Evolutionary conservation across 2,329 filamentous ascomycete species (phyloP), one percentile per base, ranked within the genome.

Genomic region (Aspergillus fijiensis): DNA sequence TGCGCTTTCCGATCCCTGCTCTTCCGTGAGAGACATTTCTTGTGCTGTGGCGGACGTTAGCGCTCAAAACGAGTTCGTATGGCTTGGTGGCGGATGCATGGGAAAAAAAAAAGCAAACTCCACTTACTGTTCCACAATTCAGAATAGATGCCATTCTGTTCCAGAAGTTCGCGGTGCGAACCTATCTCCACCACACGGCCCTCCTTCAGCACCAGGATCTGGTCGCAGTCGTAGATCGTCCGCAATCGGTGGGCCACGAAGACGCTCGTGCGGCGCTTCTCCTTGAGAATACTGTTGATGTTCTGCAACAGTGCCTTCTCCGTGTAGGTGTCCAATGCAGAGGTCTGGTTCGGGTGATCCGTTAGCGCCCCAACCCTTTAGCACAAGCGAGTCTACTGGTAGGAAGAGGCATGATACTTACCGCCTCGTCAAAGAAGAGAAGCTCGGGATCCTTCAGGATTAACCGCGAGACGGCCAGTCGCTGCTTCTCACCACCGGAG

Each of bases 221-320:
- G 80, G 76, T 98, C 90, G 45, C 91, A 91, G 70, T 98, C 95
- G 70, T 91, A 96, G 65, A 99, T 97, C 0, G 95, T 98, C 55
- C 94, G 86, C 61, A 99, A 79, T 19, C 95, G 85, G 76, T 98
- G 95, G 6, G 95, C 95, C 5, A 99, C 90, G 72, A 98, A 98
- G 1, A 99, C 91, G 67, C 92, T 97, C 0, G 95, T 98, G 59
- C 93, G 85, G 3, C 82, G 82, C 79, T 96, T 96, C 70, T 96
- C 93, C 67, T 89, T 89, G 57, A 98, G 80, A 56, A 98, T 95
- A 66, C 89, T 89, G 75, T 96, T 96, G 74, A 98, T 97, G 72
- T 97, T 96, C 62, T 88, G 84, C 80, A 98, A 87, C 53, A 98
- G 82, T 1, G 90, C 89, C 76, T 96, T 91, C 78, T 97, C 94